Conservation (phyloP, 768 basidiomycete species). For the Auricularia sp. region DNA sequence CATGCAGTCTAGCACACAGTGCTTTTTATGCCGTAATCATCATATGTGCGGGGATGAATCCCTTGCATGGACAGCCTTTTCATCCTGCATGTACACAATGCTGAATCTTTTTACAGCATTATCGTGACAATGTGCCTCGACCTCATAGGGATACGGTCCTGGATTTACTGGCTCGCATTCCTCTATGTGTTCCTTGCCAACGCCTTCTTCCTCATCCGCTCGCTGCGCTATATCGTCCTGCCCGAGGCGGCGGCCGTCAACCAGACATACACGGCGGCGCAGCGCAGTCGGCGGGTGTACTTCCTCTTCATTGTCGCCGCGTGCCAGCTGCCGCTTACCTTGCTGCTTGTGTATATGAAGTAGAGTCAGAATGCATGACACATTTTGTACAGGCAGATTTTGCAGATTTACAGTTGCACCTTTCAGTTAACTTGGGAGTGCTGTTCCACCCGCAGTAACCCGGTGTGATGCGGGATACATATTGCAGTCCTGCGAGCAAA, state of each 20-base stretch:
- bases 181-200: constrained; percentile 81
- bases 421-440: no score
- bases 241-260: constrained; percentile 59
- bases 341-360: constrained; percentile 42
- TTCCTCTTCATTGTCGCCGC: constrained; percentile 85
- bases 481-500: no score
- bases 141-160: constrained; percentile 49
- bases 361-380: background rate
- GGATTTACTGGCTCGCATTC: constrained; percentile 63
- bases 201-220: constrained; percentile 87
- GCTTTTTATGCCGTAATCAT: no score
- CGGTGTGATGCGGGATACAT: no score
- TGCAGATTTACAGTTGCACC: no score
- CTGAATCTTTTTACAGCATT: constrained; percentile 41
- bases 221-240: constrained; percentile 81
- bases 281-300: constrained; percentile 73
- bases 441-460: no score
- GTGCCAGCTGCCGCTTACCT: constrained; percentile 79
- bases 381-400: no score
- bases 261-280: constrained; percentile 62
- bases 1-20: no score
- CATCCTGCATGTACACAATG: background rate
- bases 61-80: no score
- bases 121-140: constrained; percentile 70
- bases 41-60: no score